These are phyloP conservation scores for Paraphoma chrysanthemicola DNA, from an alignment of 2,329 filamentous ascomycete species.

Conservation along the genomic window DNA sequence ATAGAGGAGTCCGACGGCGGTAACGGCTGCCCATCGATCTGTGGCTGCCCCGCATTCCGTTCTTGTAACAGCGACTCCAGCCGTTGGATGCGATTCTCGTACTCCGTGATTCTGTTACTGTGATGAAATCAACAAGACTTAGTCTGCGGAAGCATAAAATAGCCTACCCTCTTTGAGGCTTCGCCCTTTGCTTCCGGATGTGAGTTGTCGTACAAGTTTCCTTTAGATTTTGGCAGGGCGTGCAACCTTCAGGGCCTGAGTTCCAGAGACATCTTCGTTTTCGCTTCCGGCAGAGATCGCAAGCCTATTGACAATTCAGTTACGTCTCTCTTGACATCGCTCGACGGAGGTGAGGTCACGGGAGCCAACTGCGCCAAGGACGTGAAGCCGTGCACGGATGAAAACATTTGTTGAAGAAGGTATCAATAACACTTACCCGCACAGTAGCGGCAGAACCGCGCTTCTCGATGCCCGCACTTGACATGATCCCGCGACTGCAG, in stretches of 20 bases:
- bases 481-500: constrained; percentile 11
- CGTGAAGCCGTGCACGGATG: too few relatives aligned
- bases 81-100: constrained; percentile 30
- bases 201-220: constrained; percentile 34
- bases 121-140: background rate
- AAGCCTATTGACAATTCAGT: constrained; percentile 17
- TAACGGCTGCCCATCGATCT: constrained; percentile 19
- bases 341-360: background rate
- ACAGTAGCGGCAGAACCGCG: constrained; percentile 32
- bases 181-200: constrained; percentile 29
- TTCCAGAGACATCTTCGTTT: constrained; percentile 34
- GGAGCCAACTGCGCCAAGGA: too few relatives aligned
- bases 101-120: constrained; percentile 30
- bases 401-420: background rate
- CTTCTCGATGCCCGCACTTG: constrained; percentile 26
- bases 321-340: background rate
- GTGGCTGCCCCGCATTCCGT: constrained; percentile 26
- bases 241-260: constrained; percentile 23
- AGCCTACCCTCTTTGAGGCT: constrained; percentile 29
- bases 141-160: background rate
- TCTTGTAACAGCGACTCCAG: constrained; percentile 32
- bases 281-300: constrained; percentile 34
- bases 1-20: constrained; percentile 17
- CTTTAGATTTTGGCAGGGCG: constrained; percentile 26
- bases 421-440: constrained; percentile 15